Conservation (phyloP, 2,329 filamentous ascomycete genomes). For the Talaromyces sp. region DNA sequence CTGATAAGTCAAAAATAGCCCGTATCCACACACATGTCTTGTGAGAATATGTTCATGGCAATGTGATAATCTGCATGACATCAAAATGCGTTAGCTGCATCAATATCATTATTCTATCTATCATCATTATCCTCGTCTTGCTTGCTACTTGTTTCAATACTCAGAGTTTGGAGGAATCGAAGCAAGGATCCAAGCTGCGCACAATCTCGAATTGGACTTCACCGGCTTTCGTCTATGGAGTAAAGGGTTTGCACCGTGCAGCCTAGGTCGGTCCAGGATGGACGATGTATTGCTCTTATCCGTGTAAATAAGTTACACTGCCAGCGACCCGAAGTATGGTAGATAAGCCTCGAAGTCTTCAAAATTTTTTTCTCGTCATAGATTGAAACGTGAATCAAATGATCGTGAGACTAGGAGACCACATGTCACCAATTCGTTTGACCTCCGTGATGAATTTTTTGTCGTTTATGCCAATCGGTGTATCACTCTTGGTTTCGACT, state of each 20-base stretch:
- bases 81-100: neutral
- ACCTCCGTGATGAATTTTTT: conserved; percentile 77
- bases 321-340: neutral
- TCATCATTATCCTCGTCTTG: neutral
- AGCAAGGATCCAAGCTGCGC: neutral
- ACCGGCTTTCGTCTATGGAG: neutral
- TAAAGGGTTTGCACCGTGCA: neutral
- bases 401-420: conserved; percentile 68
- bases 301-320: too few relatives aligned
- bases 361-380: neutral
- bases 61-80: neutral
- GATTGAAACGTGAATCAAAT: conserved; percentile 40
- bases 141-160: neutral
- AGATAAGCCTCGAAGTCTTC: neutral
- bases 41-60: neutral
- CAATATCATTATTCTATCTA: neutral
- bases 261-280: neutral
- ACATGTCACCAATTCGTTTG: conserved; percentile 76
- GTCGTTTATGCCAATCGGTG: conserved; percentile 70
- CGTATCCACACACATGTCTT: neutral
- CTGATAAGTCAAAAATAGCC: neutral
- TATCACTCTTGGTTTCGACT: conserved; percentile 42
- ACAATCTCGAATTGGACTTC: neutral
- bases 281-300: neutral
- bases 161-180: neutral